Evolutionary conservation across 805 yeast species (phyloP).

Genomic region (Metschnikowia cerradonensis): DNA sequence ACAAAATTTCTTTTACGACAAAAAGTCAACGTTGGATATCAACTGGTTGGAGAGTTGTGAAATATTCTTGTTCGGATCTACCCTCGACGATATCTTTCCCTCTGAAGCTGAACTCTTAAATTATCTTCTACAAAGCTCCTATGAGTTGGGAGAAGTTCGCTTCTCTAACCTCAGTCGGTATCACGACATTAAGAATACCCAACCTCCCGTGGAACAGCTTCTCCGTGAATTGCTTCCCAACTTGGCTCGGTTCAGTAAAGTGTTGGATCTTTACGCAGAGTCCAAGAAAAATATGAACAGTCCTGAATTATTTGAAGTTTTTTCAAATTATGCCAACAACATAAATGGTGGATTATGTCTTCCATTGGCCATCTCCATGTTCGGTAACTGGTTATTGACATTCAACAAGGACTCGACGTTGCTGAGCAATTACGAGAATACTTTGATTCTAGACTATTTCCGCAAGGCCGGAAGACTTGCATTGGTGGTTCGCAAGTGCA

Average conservation of each 20-base stretch:
- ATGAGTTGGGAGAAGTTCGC: slow-evolving; percentile 19
- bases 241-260: slow-evolving; percentile 11
- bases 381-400: slow-evolving; percentile 23
- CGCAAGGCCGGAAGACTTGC: slow-evolving; percentile 20
- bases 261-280: slow-evolving; percentile 18
- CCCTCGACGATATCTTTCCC: slow-evolving; percentile 13
- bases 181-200: slow-evolving; percentile 6
- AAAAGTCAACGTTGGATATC: slow-evolving; percentile 9
- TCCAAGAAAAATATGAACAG: slow-evolving; percentile 13
- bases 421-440: slow-evolving; percentile 19
- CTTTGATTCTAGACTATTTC: slow-evolving; percentile 20
- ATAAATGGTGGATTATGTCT: slow-evolving; percentile 15
- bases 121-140: slow-evolving; percentile 16
- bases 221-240: slow-evolving; percentile 10
- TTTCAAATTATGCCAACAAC: slow-evolving; percentile 15
- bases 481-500: slow-evolving; percentile 15
- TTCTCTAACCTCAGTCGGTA: slow-evolving; percentile 16
- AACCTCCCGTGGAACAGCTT: neutral
- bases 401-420: slow-evolving; percentile 16
- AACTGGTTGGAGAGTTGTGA: slow-evolving; percentile 20
- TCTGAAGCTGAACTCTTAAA: slow-evolving; percentile 8
- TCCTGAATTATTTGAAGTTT: slow-evolving; percentile 18
- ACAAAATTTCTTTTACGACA: slow-evolving; percentile 7
- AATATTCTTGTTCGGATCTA: slow-evolving; percentile 19
- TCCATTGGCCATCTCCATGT: slow-evolving; percentile 25